These are phyloP conservation scores for Sclerotinia glacialis DNA, from an alignment of 2,329 filamentous ascomycete genomes.

Conservation along the genomic window DNA sequence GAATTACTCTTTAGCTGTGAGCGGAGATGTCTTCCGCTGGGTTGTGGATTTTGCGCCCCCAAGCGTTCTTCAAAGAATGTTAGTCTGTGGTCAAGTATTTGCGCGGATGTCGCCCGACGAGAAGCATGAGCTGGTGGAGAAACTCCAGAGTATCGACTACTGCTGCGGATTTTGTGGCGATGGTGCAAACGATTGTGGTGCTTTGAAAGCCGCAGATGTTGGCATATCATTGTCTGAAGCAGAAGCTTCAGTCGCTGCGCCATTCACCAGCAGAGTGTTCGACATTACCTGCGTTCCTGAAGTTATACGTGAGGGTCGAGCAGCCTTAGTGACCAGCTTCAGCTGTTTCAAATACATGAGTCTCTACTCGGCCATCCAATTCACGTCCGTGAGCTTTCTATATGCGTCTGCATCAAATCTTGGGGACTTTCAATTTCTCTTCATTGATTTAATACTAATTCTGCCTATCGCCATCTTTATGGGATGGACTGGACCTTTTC, in stretches of 20 bases:
- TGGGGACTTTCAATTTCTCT: conserved; percentile 96
- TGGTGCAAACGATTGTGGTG: conserved; percentile 95
- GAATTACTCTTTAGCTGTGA: conserved; percentile 86
- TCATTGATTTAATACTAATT: conserved; percentile 90
- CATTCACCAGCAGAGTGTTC: conserved; percentile 92
- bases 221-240: conserved; percentile 96
- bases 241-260: conserved; percentile 95
- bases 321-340: conserved; percentile 95
- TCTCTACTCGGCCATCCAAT: conserved; percentile 98
- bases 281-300: conserved; percentile 94
- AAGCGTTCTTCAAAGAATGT: conserved; percentile 77
- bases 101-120: conserved; percentile 98
- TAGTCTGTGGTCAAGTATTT: conserved; percentile 88
- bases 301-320: conserved; percentile 88
- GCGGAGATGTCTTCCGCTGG: conserved; percentile 95
- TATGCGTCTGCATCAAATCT: conserved; percentile 92
- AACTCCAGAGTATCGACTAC: conserved; percentile 93
- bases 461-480: conserved; percentile 97
- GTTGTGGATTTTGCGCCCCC: conserved; percentile 85
- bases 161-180: conserved; percentile 96
- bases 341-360: conserved; percentile 99
- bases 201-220: conserved; percentile 93
- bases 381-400: conserved; percentile 93
- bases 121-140: conserved; percentile 96
- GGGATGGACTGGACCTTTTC: conserved; percentile 91